Percentiles rank a stretch among this genome's conserved stretches.
phyloP scores from a whole-genome alignment of 768 basidiomycete genomes.

The Agaricus blazei region DNA sequence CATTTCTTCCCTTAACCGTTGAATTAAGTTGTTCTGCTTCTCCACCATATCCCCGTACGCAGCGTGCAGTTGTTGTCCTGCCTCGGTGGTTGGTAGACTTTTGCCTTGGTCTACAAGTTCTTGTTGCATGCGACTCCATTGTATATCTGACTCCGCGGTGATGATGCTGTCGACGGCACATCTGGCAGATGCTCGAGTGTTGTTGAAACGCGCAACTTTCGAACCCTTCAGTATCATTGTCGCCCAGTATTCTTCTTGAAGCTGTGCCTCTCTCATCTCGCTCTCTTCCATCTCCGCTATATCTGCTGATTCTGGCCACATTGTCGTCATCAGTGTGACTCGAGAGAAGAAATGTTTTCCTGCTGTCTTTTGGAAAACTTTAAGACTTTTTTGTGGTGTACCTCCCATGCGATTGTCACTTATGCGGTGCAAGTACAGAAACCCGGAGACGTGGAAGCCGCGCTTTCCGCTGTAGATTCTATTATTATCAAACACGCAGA shows the following conservation, averaged over 20 bases:
- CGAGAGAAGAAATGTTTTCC: background rate
- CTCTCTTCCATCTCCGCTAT: background rate
- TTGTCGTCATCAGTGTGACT: constrained; percentile 8
- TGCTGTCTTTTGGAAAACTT: constrained; percentile 17
- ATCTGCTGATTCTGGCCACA: constrained; percentile 5
- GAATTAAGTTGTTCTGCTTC: background rate
- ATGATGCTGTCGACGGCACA: background rate
- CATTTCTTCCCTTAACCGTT: background rate
- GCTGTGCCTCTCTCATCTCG: background rate
- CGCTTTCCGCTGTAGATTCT: background rate
- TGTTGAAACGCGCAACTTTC: background rate
- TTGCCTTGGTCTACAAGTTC: background rate
- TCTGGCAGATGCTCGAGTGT: background rate
- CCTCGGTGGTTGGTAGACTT: background rate
- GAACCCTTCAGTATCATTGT: background rate
- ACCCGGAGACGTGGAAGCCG: background rate
- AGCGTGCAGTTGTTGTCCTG: background rate
- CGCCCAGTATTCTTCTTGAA: background rate
- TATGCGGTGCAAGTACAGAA: constrained; percentile 12
- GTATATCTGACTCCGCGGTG: background rate
- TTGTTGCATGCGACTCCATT: background rate
- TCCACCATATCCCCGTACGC: background rate
- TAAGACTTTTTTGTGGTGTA: background rate
- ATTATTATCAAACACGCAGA: background rate
- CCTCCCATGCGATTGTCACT: constrained; percentile 6